Evolutionary conservation across 129 eudicot genomes (phyloP).

Genomic region (Kitagawia praeruptora): DNA sequence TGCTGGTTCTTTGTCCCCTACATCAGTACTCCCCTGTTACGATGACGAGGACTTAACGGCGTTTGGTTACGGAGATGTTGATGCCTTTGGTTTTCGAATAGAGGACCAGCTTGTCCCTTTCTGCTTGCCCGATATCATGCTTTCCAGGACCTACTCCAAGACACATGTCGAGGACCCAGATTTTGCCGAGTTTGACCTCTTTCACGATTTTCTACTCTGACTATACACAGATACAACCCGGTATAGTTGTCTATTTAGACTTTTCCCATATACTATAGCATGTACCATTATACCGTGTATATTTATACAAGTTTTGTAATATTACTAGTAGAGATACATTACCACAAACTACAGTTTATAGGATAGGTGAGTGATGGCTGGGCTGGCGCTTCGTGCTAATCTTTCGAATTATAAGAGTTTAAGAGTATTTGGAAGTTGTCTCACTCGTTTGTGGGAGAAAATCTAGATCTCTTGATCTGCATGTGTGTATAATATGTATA

Average conservation of each 20-base stretch:
- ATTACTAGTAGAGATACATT: background rate
- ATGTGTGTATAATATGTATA: background rate
- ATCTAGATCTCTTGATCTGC: background rate
- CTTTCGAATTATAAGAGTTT: too few species aligned
- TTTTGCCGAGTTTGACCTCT: constrained; percentile 3
- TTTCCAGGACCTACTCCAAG: constrained; percentile 1
- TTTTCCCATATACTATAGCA: background rate
- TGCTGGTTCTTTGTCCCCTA: background rate
- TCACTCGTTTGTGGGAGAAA: too few species aligned
- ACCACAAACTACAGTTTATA: background rate
- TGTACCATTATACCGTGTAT: background rate
- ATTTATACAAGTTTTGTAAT: background rate
- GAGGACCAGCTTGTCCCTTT: background rate
- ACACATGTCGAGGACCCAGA: background rate
- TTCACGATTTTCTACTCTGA: background rate
- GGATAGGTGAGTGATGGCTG: background rate
- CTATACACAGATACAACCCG: background rate
- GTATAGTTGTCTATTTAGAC: background rate
- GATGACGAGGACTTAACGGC: background rate
- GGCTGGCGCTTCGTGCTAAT: background rate
- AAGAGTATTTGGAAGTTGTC: too few species aligned
- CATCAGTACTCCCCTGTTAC: constrained; percentile 1
- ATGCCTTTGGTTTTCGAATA: background rate
- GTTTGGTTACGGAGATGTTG: constrained; percentile 8
- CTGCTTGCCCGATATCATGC: background rate